These are phyloP conservation scores for Trametes sp. DNA, from an alignment of 1,284 basidiomycete genomes.

Conservation along the genomic window DNA sequence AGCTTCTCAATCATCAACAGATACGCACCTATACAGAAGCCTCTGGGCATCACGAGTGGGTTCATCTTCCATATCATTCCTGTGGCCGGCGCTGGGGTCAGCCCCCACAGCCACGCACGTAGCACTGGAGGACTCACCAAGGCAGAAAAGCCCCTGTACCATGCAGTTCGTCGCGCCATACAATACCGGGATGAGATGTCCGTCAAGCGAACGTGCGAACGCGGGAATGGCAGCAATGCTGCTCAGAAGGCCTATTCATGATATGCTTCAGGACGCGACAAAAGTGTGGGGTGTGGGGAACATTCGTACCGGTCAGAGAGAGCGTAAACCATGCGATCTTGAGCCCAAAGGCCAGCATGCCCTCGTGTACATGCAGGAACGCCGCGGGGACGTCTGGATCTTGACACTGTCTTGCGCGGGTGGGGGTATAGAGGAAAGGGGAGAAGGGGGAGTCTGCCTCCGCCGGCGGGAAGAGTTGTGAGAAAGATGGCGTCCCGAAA, in stretches of 20 bases:
- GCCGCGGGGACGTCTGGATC: conserved; percentile 26
- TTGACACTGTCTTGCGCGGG: conserved; percentile 15
- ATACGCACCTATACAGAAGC: conserved; percentile 62
- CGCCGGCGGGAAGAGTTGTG: conserved; percentile 18
- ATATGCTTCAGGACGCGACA: not conserved
- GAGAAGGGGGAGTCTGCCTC: conserved; percentile 18
- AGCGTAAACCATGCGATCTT: conserved; percentile 43
- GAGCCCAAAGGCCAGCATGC: conserved; percentile 42
- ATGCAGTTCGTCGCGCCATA: conserved; percentile 57
- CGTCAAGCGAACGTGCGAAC: conserved; percentile 48
- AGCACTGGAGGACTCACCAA: conserved; percentile 39
- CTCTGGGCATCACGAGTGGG: conserved; percentile 60
- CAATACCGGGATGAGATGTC: conserved; percentile 52
- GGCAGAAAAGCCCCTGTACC: conserved; percentile 55
- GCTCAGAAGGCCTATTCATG: conserved; percentile 50
- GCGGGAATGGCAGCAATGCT: conserved; percentile 56
- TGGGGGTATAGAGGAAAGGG: conserved; percentile 24
- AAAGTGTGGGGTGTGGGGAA: conserved; percentile 6
- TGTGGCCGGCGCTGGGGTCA: conserved; percentile 33
- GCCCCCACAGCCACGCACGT: not conserved
- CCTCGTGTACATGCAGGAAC: conserved; percentile 25
- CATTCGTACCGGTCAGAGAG: conserved; percentile 42
- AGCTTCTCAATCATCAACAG: not conserved
- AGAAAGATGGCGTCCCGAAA: conserved; percentile 27
- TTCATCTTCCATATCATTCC: conserved; percentile 72